Evolutionary conservation across 768 basidiomycete genomes (phyloP), one percentile per base, ranked within the genome.

Genomic region (Kwoniella sp.): DNA sequence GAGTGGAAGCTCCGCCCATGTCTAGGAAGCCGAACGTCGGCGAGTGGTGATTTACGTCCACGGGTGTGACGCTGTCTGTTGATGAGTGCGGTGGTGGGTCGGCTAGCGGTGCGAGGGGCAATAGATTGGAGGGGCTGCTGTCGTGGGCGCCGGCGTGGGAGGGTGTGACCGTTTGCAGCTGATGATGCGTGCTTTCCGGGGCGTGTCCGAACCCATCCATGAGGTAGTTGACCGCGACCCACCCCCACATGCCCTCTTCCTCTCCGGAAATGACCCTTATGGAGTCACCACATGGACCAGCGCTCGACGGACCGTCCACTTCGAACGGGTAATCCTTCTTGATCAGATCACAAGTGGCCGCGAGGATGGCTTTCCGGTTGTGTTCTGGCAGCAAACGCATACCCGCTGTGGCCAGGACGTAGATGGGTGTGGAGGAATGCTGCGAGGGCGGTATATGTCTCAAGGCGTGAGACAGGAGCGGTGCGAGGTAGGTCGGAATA

Each of bases 1-100:
- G 95, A 7, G 93, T 98, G 12, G 92, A 96, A 15, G 95, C 95
- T 22, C 95, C 93, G 46, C 95, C 95, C 95, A 98, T 99, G 72
- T 99, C 95, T 60, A 99, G 78, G 74, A 99, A 99, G 5, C 95
- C 95, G 67, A 89, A 98, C 3, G 93, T 96, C 17, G 89, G 88
- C 42, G 79, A 80, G 70, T 82, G 79, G 45, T 80, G 69, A 19
- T 56, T 57, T 1, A 69, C 59, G 45, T 73, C 72, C 12, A 73
- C 72, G 2, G 70, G 60, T 4, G 70, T 71, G 23, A 71, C 70
- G 4, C 62, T 61, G 31, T 65, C 63, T 7, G 42, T 36, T 15
- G 51, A 55, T 10, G 57, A 66, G 25, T 63, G 51, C 12, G 64
- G 61, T 36, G 59, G 69, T 2, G 56, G 61, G 27, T 65, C 65